Evolutionary conservation across 1,139 yeast species (phyloP).

Genomic region (Meyerozyma sp.): DNA sequence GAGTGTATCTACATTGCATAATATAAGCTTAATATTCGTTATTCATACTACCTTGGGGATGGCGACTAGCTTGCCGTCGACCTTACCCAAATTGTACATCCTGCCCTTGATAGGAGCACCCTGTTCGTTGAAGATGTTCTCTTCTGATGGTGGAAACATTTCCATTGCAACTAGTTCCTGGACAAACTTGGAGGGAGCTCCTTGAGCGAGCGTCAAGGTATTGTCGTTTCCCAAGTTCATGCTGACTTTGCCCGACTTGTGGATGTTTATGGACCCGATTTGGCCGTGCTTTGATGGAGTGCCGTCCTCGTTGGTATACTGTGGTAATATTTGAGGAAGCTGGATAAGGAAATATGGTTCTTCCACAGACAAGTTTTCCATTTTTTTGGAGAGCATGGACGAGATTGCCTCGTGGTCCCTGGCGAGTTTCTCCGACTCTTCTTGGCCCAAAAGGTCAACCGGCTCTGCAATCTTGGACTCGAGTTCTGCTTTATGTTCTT

Average conservation of each 20-base stretch:
- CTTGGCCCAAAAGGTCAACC: conserved; percentile 24
- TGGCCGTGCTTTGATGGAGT: conserved; percentile 39
- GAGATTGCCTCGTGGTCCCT: conserved; percentile 30
- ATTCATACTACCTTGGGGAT: background rate
- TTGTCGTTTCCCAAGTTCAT: conserved; percentile 66
- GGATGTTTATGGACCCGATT: conserved; percentile 69
- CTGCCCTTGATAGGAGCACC: background rate
- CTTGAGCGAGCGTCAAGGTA: conserved; percentile 63
- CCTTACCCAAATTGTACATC: background rate
- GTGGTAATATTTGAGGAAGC: conserved; percentile 65
- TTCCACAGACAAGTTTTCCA: conserved; percentile 18
- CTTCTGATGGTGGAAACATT: conserved; percentile 9
- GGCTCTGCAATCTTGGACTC: conserved; percentile 28
- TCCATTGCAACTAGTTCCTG: conserved; percentile 72
- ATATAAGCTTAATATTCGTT: background rate
- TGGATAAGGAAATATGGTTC: conserved; percentile 54
- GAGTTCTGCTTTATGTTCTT: conserved; percentile 22
- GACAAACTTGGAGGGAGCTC: conserved; percentile 66
- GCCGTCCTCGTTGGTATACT: conserved; percentile 23
- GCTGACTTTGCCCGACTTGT: conserved; percentile 74
- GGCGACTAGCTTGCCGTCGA: conserved; percentile 1
- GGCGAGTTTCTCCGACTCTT: conserved; percentile 25
- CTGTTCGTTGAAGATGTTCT: conserved; percentile 9
- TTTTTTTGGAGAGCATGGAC: conserved; percentile 20
- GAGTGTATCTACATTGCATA: background rate